Conservation (phyloP, 495 filamentous ascomycete genomes). For the Podospora bellae-mahoneyi region DNA sequence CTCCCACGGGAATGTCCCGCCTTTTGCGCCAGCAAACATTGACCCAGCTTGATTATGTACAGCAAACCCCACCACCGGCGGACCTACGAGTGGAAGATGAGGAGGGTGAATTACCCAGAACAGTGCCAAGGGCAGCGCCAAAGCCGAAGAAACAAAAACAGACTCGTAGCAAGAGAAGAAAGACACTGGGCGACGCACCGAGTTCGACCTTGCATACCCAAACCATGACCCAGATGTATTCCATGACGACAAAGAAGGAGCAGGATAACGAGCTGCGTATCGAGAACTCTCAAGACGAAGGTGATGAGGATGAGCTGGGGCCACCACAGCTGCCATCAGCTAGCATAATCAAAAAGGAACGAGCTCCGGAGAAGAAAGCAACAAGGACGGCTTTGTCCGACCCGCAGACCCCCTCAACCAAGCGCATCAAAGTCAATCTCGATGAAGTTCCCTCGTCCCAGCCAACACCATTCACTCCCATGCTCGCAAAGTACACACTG, state of each 20-base stretch:
- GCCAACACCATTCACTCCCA: slow-evolving; percentile 36
- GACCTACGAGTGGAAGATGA: slow-evolving; percentile 14
- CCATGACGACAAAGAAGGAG: slow-evolving; percentile 22
- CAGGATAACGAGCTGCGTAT: slow-evolving; percentile 31
- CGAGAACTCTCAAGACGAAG: slow-evolving; percentile 37
- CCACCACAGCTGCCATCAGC: not conserved
- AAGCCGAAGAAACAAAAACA: not conserved
- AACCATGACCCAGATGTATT: slow-evolving; percentile 43
- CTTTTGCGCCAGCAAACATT: slow-evolving; percentile 43
- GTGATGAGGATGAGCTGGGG: slow-evolving; percentile 12
- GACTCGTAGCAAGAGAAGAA: slow-evolving; percentile 28
- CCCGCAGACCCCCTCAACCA: slow-evolving; percentile 1
- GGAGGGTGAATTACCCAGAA: slow-evolving; percentile 9
- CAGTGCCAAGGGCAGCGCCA: slow-evolving; percentile 19
- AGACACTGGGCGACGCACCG: slow-evolving; percentile 43
- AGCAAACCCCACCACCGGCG: slow-evolving; percentile 14
- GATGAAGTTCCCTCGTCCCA: slow-evolving; percentile 43
- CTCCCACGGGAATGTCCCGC: slow-evolving; percentile 23
- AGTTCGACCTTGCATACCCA: slow-evolving; percentile 42
- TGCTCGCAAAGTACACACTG: slow-evolving; percentile 28
- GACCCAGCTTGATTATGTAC: slow-evolving; percentile 48
- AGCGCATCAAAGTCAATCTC: slow-evolving; percentile 33
- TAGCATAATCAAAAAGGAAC: not conserved
- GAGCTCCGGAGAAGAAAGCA: not conserved
- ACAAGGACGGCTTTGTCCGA: not conserved